Evolutionary conservation across 257 asterid species (phyloP).

Genomic region (Rehmannia glutinosa): DNA sequence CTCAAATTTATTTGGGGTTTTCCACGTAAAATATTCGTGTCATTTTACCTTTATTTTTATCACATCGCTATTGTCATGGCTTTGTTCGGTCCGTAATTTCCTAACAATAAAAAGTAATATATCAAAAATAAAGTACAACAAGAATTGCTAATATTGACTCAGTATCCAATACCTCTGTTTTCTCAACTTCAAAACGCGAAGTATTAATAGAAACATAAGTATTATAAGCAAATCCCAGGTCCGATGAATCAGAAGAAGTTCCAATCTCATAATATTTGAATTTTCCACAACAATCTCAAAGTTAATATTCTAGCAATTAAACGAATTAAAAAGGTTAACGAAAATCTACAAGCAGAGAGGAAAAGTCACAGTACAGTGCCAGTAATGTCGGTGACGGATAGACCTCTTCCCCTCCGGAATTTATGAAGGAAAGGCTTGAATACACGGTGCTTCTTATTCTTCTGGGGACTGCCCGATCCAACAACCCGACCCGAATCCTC

Average conservation of each 20-base stretch:
- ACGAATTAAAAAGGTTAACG: neutral
- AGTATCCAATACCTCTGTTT: neutral
- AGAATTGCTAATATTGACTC: neutral
- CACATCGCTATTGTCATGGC: too few relatives aligned
- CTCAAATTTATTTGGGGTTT: too few relatives aligned
- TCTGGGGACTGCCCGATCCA: conserved; percentile 27
- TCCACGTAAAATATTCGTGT: too few relatives aligned
- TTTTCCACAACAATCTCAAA: neutral
- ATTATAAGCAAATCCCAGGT: too few relatives aligned
- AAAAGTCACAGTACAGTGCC: conserved; percentile 47
- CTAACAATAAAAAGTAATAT: too few relatives aligned
- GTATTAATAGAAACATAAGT: too few relatives aligned
- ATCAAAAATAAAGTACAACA: neutral
- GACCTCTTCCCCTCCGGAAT: conserved; percentile 61
- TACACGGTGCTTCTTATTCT: conserved; percentile 33
- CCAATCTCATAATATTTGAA: neutral
- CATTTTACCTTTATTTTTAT: too few relatives aligned
- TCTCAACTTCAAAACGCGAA: neutral
- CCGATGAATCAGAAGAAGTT: neutral
- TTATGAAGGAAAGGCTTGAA: conserved; percentile 51
- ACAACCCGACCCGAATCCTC: conserved; percentile 51
- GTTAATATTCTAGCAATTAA: neutral
- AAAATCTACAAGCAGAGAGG: neutral
- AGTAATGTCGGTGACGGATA: conserved; percentile 80
- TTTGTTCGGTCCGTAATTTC: too few relatives aligned